Evolutionary conservation across 2,329 filamentous ascomycete genomes (phyloP).

Genomic region (Trichophaea hybrida): DNA sequence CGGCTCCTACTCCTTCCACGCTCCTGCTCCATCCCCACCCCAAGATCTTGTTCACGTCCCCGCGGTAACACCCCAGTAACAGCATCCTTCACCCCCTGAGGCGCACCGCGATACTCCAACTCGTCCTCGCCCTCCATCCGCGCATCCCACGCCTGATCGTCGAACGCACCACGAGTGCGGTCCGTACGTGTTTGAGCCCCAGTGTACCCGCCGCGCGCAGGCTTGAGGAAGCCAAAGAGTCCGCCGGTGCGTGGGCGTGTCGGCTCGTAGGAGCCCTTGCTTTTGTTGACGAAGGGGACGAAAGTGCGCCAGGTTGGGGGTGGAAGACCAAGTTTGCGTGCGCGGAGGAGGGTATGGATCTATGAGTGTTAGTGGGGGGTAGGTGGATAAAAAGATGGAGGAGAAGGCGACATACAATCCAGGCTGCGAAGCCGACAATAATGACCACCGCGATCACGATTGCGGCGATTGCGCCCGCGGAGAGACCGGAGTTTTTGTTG

Average conservation of each 20-base stretch:
- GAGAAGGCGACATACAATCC: slow-evolving; percentile 23
- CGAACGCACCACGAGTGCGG: slow-evolving; percentile 8
- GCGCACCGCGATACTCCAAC: slow-evolving; percentile 14
- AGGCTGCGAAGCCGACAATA: slow-evolving; percentile 30
- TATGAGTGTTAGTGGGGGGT: slow-evolving; percentile 28
- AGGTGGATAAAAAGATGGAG: slow-evolving; percentile 8
- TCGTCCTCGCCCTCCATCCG: slow-evolving; percentile 18
- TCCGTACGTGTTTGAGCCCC: slow-evolving; percentile 12
- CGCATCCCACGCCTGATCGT: slow-evolving; percentile 21
- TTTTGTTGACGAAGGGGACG: slow-evolving; percentile 20
- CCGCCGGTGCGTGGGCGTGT: slow-evolving; percentile 15
- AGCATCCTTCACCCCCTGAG: neutral
- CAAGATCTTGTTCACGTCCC: neutral
- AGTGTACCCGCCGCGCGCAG: slow-evolving; percentile 16
- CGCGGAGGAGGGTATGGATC: slow-evolving; percentile 28
- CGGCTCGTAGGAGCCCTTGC: slow-evolving; percentile 16
- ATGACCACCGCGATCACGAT: slow-evolving; percentile 29
- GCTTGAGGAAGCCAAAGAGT: slow-evolving; percentile 6
- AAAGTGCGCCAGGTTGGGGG: slow-evolving; percentile 22
- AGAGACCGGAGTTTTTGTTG: neutral
- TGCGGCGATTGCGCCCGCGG: slow-evolving; percentile 9
- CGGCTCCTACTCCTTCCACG: slow-evolving; percentile 16
- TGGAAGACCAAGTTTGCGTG: slow-evolving; percentile 22
- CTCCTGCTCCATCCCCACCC: slow-evolving; percentile 9
- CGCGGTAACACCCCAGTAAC: neutral